A percentile compares a stretch with the other conserved stretches of the same genome.
These are phyloP conservation scores for Euphorbia lathyris DNA, from an alignment of 345 rosid genomes.

Conservation along the genomic window DNA sequence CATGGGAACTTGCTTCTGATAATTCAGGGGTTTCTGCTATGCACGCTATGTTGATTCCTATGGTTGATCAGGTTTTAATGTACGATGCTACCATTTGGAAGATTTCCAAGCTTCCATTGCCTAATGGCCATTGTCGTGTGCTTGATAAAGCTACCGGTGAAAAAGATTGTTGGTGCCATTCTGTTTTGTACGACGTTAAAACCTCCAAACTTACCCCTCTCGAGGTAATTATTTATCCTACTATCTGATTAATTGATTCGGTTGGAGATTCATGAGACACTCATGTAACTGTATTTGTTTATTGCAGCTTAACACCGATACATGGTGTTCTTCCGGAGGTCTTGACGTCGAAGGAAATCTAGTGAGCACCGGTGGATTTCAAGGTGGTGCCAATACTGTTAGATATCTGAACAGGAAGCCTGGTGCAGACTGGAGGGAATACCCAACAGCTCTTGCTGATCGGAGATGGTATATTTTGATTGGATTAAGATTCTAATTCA, in stretches of 20 bases:
- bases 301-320: constrained; percentile 58
- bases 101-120: constrained; percentile 40
- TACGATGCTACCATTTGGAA: constrained; percentile 75
- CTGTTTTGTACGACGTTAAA: constrained; percentile 51
- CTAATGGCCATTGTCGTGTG: constrained; percentile 41
- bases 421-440: constrained; percentile 62
- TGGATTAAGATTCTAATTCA: too few species aligned
- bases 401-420: constrained; percentile 44
- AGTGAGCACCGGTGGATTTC: constrained; percentile 73
- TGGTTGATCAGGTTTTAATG: constrained; percentile 51
- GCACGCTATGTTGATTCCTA: constrained; percentile 71
- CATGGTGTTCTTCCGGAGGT: constrained; percentile 99
- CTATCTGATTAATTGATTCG: too few species aligned
- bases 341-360: constrained; percentile 58
- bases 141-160: constrained; percentile 21
- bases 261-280: too few species aligned
- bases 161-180: constrained; percentile 69
- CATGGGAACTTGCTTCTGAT: constrained; percentile 49
- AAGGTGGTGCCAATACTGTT: constrained; percentile 60
- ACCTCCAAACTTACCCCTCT: constrained; percentile 46
- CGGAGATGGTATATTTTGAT: constrained; percentile 54
- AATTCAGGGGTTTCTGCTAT: constrained; percentile 84
- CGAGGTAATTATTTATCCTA: too few species aligned
- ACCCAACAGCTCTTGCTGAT: constrained; percentile 56
- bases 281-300: too few species aligned